Evolutionary conservation across 768 basidiomycete species (phyloP).

Genomic region (Russula virescens): DNA sequence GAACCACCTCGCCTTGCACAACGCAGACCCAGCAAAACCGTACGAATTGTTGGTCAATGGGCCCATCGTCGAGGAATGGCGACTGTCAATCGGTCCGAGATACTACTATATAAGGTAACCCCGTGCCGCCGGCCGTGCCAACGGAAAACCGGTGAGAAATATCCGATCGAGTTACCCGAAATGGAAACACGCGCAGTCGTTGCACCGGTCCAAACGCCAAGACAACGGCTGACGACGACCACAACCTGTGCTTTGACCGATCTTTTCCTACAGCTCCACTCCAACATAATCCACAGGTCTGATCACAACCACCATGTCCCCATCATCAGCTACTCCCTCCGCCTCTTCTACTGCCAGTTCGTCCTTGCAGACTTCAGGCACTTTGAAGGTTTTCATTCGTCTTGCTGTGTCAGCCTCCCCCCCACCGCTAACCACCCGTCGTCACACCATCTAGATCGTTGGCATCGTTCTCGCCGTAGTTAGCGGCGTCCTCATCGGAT

Average conservation of each 20-base stretch:
- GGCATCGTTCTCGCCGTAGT: constrained; percentile 70
- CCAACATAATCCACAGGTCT: not conserved
- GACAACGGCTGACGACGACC: no score
- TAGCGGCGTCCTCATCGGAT: constrained; percentile 87
- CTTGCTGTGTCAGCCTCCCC: not conserved
- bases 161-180: no score
- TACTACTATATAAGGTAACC: not conserved
- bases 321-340: constrained; percentile 17
- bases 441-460: constrained; percentile 44
- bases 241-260: not conserved
- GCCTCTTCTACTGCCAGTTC: constrained; percentile 14
- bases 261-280: no score
- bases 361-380: constrained; percentile 15
- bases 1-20: not conserved
- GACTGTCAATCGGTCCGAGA: not conserved
- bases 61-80: not conserved
- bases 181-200: no score
- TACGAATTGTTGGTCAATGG: no score
- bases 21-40: no score
- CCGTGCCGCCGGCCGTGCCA: not conserved
- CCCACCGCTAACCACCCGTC: not conserved
- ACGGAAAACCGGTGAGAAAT: not conserved
- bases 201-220: no score
- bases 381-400: constrained; percentile 15
- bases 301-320: constrained; percentile 3